These are phyloP conservation scores for Fraxinus floribunda DNA, from an alignment of 305 asterid genomes.

Conservation along the genomic window DNA sequence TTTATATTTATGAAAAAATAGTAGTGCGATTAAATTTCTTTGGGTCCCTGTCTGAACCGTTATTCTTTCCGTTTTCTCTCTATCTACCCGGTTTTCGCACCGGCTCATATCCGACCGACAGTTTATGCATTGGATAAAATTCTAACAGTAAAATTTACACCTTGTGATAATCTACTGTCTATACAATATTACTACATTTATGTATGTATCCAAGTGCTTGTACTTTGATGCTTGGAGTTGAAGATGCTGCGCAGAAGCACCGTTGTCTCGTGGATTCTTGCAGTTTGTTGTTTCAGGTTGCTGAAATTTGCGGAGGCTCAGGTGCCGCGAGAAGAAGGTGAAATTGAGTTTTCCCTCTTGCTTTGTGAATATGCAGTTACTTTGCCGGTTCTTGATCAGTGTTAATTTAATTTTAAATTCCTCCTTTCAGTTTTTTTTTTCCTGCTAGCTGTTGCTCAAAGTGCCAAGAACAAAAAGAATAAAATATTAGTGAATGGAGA, in stretches of 20 bases:
- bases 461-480: background rate
- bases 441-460: background rate
- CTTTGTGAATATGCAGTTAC: background rate
- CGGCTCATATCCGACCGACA: background rate
- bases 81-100: background rate
- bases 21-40: background rate
- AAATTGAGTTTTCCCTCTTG: constrained; percentile 8
- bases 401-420: background rate
- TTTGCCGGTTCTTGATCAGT: background rate
- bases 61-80: background rate
- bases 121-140: background rate
- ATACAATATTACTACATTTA: background rate
- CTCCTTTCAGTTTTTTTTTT: background rate
- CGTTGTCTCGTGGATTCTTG: constrained; percentile 33
- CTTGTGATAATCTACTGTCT: background rate
- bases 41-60: background rate
- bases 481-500: background rate
- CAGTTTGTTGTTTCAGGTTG: constrained; percentile 25
- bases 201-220: constrained; percentile 14
- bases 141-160: background rate
- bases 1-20: too few relatives aligned
- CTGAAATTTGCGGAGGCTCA: constrained; percentile 37
- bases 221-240: constrained; percentile 21
- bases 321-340: constrained; percentile 58
- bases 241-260: constrained; percentile 31